These are phyloP conservation scores for Cryphonectria parasitica DNA, from an alignment of 2,329 filamentous ascomycete species.

Conservation along the genomic window DNA sequence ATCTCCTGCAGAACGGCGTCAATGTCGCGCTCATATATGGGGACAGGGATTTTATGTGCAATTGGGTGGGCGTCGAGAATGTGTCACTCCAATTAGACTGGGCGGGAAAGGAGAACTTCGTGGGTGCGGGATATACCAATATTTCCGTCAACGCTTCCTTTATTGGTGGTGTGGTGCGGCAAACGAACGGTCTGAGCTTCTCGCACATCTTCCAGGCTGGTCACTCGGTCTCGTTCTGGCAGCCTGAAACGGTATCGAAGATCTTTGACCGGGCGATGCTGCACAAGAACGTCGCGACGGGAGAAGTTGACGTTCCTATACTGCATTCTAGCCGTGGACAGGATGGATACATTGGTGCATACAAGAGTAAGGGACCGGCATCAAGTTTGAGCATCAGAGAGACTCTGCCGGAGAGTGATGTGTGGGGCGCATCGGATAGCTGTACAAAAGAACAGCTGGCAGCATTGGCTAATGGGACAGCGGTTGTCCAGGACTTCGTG, in stretches of 20 bases:
- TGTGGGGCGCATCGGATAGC: too few species aligned
- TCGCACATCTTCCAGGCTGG: conserved; percentile 62
- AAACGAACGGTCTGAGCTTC: conserved; percentile 68
- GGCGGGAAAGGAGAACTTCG: conserved; percentile 47
- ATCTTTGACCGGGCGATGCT: conserved; percentile 52
- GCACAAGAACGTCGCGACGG: conserved; percentile 29
- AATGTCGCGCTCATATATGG: conserved; percentile 62
- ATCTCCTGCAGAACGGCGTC: conserved; percentile 42
- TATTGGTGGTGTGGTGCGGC: conserved; percentile 66
- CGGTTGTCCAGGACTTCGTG: too few species aligned
- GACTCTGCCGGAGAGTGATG: too few species aligned
- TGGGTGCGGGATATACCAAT: conserved; percentile 63
- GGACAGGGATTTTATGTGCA: conserved; percentile 60
- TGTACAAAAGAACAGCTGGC: too few species aligned
- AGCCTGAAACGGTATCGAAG: conserved; percentile 49
- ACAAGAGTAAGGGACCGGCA: too few species aligned
- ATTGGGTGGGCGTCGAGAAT: conserved; percentile 61
- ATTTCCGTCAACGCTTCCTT: conserved; percentile 58
- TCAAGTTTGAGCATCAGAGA: too few species aligned
- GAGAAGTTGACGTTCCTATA: neutral
- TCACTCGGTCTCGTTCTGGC: conserved; percentile 58
- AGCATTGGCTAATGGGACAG: too few species aligned
- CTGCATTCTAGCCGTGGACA: too few species aligned
- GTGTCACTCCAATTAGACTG: conserved; percentile 54
- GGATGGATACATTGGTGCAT: too few species aligned